phyloP scores from a whole-genome alignment of 2,329 filamentous ascomycete species.

The Exophiala sideris region DNA sequence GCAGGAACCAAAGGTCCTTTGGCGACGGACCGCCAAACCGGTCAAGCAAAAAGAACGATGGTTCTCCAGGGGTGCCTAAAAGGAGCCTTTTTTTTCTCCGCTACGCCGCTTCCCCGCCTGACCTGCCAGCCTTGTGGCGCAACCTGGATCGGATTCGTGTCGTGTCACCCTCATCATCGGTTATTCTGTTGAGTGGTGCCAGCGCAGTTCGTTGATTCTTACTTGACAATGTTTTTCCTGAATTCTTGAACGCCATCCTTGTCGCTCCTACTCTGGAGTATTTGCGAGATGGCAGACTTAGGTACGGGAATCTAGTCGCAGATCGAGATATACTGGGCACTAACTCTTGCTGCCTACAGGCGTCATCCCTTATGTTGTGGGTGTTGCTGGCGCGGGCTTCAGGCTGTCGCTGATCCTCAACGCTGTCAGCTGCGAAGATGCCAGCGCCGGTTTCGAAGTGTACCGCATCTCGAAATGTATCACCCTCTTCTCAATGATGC shows the following conservation, averaged over 20 bases:
- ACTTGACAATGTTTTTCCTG: neutral
- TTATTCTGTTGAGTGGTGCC: too few species aligned
- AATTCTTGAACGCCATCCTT: neutral
- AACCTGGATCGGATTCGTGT: too few species aligned
- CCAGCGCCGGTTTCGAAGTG: conserved; percentile 39
- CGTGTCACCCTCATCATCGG: too few species aligned
- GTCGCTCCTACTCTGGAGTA: neutral
- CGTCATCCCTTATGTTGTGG: conserved; percentile 29
- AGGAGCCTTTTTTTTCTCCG: too few species aligned
- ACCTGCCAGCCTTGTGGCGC: too few species aligned
- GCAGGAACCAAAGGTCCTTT: too few species aligned
- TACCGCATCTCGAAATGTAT: conserved; percentile 42
- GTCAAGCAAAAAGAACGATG: too few species aligned
- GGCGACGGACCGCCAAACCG: too few species aligned
- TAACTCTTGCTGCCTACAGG: conserved; percentile 15
- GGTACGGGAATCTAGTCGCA: conserved; percentile 10
- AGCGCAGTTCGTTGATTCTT: too few species aligned
- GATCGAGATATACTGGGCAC: neutral
- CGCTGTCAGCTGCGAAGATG: conserved; percentile 41
- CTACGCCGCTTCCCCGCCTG: too few species aligned
- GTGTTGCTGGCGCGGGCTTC: conserved; percentile 35
- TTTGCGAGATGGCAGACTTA: conserved; percentile 16
- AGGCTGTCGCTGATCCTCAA: conserved; percentile 42
- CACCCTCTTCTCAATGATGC: conserved; percentile 38
- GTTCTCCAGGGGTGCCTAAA: too few species aligned